Evolutionary conservation across 1,139 yeast species (phyloP), one percentile per base, ranked within the genome.

Genomic region (Taphrina communis): DNA sequence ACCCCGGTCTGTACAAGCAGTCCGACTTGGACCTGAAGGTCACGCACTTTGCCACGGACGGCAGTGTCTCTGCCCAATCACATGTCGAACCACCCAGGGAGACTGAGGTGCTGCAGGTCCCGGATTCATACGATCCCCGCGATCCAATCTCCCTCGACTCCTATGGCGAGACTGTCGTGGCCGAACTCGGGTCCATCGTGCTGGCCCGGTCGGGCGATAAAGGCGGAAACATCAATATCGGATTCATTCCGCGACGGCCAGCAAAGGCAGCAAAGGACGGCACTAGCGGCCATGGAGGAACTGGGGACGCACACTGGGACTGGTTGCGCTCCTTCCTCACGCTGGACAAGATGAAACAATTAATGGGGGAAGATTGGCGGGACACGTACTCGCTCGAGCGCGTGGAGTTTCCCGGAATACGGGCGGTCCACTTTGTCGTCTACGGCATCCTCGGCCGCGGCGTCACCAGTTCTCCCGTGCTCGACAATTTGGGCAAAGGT

Each of bases 361-460:
- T 72, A 42, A 61, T 72, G 12, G 74, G 72, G 21, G 71, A 72
- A 3, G 73, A 72, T 52, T 72, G 73, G 72, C 38, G 65, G 50
- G 67, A 70, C 9, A 69, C 59, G 60, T 69, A 57, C 59, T 69
- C 55, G 41, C 41, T 72, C 50, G 74, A 72, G 60, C 42, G 74
- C 39, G 73, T 71, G 31, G 74, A 73, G 56, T 60, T 72, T 52
- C 74, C 73, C 35, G 44, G 65, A 17, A 73, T 72, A 61, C 31
- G 25, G 38, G 74, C 74, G 12, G 74, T 72, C 44, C 74, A 72
- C 51, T 72, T 72, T 65, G 73, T 72, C 25, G 70, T 72, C 35
- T 71, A 72, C 53, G 74, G 73, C 1, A 70, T 72, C 36, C 65
- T 72, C n/a, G 74, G 72, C 12, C 50, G 74, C 8, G 74, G 74